Evolutionary conservation across 1,284 basidiomycete genomes (phyloP).

Genomic region (Ganoderma lucidum): DNA sequence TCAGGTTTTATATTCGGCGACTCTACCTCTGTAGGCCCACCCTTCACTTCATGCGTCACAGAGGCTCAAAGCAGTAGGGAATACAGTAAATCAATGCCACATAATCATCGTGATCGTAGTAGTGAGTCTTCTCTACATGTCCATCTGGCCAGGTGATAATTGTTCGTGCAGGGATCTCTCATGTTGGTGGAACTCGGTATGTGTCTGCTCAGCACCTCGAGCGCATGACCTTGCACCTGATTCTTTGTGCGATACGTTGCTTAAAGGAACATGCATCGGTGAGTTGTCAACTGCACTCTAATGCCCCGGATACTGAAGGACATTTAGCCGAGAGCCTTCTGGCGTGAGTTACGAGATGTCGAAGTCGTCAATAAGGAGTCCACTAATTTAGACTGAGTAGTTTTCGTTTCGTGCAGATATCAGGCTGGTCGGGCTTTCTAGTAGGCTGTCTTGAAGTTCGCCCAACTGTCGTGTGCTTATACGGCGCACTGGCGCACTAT

Average conservation of each 20-base stretch:
- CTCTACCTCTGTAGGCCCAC: not conserved
- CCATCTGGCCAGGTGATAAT: not conserved
- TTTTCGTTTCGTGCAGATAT: not conserved
- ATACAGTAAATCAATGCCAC: conserved; percentile 1
- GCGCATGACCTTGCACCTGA: not conserved
- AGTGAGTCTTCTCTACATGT: not conserved
- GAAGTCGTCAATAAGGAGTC: not conserved
- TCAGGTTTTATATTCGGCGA: conserved; percentile 3
- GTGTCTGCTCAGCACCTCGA: not conserved
- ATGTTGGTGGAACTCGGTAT: conserved; percentile 1
- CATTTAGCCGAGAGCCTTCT: not conserved
- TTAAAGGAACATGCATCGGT: not conserved
- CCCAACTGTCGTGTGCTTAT: not conserved
- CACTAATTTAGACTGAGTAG: not conserved
- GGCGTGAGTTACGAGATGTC: not conserved
- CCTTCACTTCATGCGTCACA: not conserved
- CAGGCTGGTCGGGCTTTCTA: not conserved
- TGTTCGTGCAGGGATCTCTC: not conserved
- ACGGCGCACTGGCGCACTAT: not conserved
- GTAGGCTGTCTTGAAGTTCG: not conserved
- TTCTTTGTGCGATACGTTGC: not conserved
- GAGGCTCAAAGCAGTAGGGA: not conserved
- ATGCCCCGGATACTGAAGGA: not conserved
- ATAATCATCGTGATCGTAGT: conserved; percentile 4
- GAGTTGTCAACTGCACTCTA: not conserved